Evolutionary conservation across 2,329 filamentous ascomycete genomes (phyloP).

Genomic region (Dothideomycetes sp.): DNA sequence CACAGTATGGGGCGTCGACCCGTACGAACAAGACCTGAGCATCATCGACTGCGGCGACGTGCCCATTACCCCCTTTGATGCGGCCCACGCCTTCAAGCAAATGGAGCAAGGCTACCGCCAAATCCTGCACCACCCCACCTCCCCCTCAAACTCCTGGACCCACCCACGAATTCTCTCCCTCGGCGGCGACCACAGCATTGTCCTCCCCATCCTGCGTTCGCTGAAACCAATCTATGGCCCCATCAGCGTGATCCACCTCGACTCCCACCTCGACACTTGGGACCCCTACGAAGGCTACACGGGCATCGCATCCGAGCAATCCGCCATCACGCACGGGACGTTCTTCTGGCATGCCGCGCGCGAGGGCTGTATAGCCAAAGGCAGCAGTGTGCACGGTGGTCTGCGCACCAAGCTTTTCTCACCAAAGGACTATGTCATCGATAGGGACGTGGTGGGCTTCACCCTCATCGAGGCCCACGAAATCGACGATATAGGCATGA

Average conservation of each 20-base stretch:
- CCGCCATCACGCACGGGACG: constrained; percentile 73
- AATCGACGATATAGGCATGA: not conserved
- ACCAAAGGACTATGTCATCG: no score
- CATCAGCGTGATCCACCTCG: constrained; percentile 39
- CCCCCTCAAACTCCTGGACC: constrained; percentile 36
- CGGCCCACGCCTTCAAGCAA: constrained; percentile 65
- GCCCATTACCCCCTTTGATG: constrained; percentile 77
- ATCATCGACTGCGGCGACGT: constrained; percentile 87
- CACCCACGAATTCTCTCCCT: constrained; percentile 24
- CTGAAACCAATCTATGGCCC: constrained; percentile 33
- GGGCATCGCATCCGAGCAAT: constrained; percentile 62
- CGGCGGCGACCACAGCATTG: constrained; percentile 39
- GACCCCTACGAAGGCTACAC: constrained; percentile 69
- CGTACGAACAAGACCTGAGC: constrained; percentile 66
- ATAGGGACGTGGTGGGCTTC: no score
- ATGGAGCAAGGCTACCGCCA: constrained; percentile 74
- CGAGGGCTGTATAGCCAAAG: constrained; percentile 67
- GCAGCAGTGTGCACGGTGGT: constrained; percentile 69
- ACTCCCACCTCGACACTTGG: constrained; percentile 67
- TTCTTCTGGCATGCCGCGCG: constrained; percentile 85
- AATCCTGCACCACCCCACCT: no score
- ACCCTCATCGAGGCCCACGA: no score
- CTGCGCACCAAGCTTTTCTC: no score
- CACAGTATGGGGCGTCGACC: constrained; percentile 68
- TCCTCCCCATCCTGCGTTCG: constrained; percentile 35